phyloP scores from a whole-genome alignment of 768 basidiomycete genomes.

The Pleurotus ostreatus region DNA sequence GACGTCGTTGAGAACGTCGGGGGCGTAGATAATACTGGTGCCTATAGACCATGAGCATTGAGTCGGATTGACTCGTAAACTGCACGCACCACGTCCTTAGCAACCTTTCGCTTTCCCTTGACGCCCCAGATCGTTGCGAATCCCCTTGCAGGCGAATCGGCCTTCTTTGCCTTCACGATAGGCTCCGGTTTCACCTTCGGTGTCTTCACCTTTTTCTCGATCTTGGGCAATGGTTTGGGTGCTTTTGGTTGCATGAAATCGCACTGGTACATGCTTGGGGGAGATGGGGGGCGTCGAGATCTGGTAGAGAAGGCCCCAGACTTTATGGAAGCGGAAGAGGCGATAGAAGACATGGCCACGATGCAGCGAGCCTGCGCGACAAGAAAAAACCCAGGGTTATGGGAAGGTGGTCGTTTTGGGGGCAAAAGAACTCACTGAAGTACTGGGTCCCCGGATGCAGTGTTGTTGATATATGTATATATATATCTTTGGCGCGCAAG shows the following conservation, averaged over 20 bases:
- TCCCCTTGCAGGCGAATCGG: neutral
- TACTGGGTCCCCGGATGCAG: neutral
- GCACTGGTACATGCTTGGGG: conserved; percentile 4
- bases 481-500: neutral
- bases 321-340: conserved; percentile 1
- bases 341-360: neutral
- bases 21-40: neutral
- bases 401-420: neutral
- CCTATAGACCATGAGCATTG: neutral
- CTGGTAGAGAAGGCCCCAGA: conserved; percentile 3
- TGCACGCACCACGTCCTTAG: neutral
- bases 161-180: neutral
- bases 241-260: conserved; percentile 6
- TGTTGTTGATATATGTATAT: neutral
- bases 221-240: conserved; percentile 4
- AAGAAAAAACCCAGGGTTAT: neutral
- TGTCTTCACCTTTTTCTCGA: conserved; percentile 3
- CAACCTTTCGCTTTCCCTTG: conserved; percentile 1
- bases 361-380: neutral
- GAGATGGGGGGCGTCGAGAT: conserved; percentile 2
- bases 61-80: neutral
- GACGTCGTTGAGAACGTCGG: neutral
- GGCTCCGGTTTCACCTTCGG: neutral
- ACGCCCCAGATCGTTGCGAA: conserved; percentile 4
- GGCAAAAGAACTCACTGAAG: conserved; percentile 1